Conservation (phyloP, 495 filamentous ascomycete species). For the Geoglossum glabrum region DNA sequence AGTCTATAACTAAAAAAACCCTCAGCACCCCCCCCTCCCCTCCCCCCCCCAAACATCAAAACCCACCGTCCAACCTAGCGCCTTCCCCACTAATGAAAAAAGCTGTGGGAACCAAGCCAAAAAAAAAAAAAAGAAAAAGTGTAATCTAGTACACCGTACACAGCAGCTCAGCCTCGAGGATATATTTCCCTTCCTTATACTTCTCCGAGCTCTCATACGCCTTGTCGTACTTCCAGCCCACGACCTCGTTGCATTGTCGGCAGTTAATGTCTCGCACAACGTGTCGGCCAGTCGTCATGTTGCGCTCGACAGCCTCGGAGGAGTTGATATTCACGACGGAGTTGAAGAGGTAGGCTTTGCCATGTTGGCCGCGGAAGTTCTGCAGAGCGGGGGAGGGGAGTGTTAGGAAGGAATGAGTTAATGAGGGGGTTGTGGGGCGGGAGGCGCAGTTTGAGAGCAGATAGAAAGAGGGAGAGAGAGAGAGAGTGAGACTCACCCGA, state of each 20-base stretch:
- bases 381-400: conserved; percentile 21
- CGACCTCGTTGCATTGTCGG: conserved; percentile 70
- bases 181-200: conserved; percentile 98
- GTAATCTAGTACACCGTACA: conserved; percentile 41
- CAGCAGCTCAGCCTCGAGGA: conserved; percentile 82
- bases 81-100: background rate
- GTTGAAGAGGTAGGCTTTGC: conserved; percentile 95
- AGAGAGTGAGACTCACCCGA: conserved; percentile 35
- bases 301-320: conserved; percentile 69
- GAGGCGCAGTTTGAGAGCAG: too few species aligned
- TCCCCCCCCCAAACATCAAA: too few species aligned
- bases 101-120: background rate
- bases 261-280: conserved; percentile 84
- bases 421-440: background rate
- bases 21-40: too few species aligned
- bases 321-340: conserved; percentile 73
- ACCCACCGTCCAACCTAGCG: background rate
- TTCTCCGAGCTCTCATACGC: conserved; percentile 81
- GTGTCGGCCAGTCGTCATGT: conserved; percentile 96
- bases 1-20: background rate
- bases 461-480: too few species aligned
- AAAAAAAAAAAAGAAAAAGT: background rate
- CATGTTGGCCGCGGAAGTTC: conserved; percentile 98
- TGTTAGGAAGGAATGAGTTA: background rate
- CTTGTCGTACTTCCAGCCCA: conserved; percentile 99